Evolutionary conservation across 1,284 basidiomycete species (phyloP).

Genomic region (Cutaneotrichosporon sp.): DNA sequence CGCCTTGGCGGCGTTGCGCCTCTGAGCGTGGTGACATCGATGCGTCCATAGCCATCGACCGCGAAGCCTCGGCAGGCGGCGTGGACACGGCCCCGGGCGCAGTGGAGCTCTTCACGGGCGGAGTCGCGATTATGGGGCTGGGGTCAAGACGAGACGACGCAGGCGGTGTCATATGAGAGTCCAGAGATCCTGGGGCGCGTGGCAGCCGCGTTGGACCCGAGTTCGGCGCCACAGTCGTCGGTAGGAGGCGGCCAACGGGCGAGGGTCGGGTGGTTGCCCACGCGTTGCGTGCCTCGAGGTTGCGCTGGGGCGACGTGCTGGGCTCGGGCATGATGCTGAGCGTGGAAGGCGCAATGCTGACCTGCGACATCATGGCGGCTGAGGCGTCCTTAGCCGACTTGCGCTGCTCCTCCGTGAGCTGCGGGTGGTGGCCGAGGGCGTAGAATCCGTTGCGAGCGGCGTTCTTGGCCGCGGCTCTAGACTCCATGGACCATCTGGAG

Average conservation of each 20-base stretch:
- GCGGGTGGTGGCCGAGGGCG: constrained; percentile 20
- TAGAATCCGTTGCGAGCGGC: constrained; percentile 17
- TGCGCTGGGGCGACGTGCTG: not conserved
- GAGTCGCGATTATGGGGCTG: not conserved
- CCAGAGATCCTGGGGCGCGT: not conserved
- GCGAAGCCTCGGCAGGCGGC: not conserved
- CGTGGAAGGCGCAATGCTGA: constrained; percentile 1
- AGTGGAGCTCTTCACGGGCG: not conserved
- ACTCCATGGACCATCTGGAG: constrained; percentile 16
- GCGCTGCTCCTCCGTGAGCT: constrained; percentile 13
- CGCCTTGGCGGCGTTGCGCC: constrained; percentile 5
- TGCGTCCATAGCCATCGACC: not conserved
- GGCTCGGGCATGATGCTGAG: constrained; percentile 7
- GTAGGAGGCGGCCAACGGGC: not conserved
- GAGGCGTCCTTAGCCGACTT: not conserved
- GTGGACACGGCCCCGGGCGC: not conserved
- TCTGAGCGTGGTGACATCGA: constrained; percentile 1
- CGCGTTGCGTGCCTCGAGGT: not conserved
- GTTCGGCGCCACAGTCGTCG: not conserved
- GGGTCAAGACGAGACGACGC: not conserved
- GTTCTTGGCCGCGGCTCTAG: constrained; percentile 9
- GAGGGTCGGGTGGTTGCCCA: not conserved
- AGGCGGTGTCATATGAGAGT: not conserved
- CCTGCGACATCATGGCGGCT: constrained; percentile 2
- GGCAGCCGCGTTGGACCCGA: not conserved